Base-by-base conservation (phyloP, 208 protist species). In the Leishmania martiniquensis region DNA sequence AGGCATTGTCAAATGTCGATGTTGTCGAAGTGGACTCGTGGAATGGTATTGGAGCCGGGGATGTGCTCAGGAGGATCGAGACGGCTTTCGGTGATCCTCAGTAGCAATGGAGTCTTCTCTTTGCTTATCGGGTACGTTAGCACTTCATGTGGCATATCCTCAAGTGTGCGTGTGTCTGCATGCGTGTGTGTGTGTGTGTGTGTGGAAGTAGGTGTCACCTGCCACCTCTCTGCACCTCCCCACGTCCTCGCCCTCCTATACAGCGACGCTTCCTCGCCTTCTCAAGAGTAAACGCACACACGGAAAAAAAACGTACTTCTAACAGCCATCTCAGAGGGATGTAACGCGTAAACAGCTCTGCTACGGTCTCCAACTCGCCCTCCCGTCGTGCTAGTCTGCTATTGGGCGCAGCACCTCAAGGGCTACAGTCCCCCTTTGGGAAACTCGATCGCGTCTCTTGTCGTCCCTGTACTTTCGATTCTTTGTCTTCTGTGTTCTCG, bases 21-120 rank as follows among this genome's bases (percentile, higher is more conserved):
- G 37, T 93, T 37, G 29, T 96, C 29, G 86, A 86, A 73, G 86
- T 90, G 13, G 91, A 95, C 81, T 91, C 91, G 63, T 97, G 91
- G 93, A 95, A 94, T 72, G 91, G 89, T 1, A 62, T 93, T 5
- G 93, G 91, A 13, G 59, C 93, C 32, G 85, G 83, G 7, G 88
- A 91, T 63, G 82, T 93, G 29, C 62, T 89, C 34, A 57, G 22
- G 5, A 12, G 6, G 5, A 42, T 74, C 2, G 37, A 63, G 52
- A n/a, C 52, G 22, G 59, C 32, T 25, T 60, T 72, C 13, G 62
- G 60, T 62, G 45, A 15, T 32, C 29, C 15, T 51, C 68, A 22
- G 29, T 72, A 72, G 68, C 44, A 29, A 72, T 39, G 47, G 47
- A 32, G 37, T 69, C 65, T 51, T 51, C 44, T 17, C 42, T 51